phyloP scores from a whole-genome alignment of 257 asterid genomes.

The Nicotiana knightiana region DNA sequence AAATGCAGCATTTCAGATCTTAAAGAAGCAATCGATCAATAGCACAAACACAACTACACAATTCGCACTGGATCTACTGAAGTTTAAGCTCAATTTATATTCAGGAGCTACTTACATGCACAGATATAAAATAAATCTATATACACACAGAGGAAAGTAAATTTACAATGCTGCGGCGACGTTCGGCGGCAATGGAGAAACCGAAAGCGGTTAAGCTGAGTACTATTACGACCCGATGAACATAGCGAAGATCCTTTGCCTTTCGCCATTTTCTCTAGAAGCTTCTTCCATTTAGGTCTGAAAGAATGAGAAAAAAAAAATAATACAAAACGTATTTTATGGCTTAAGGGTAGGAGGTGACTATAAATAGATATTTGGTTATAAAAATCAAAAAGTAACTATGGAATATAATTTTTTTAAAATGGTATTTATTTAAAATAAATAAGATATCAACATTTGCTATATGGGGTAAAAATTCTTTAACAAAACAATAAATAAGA shows the following conservation, averaged over 20 bases:
- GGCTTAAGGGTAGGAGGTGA: no score
- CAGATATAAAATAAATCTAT: neutral
- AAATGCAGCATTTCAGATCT: no score
- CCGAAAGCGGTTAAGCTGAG: slow-evolving; percentile 85
- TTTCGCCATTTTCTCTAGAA: slow-evolving; percentile 30
- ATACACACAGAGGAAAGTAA: neutral
- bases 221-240: slow-evolving; percentile 68
- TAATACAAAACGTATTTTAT: no score
- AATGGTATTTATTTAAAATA: no score
- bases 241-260: slow-evolving; percentile 75
- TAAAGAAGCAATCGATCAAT: no score
- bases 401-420: no score
- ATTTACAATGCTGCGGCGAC: slow-evolving; percentile 75
- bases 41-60: neutral
- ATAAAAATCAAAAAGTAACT: no score
- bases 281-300: slow-evolving; percentile 12
- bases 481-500: no score
- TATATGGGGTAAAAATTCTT: no score
- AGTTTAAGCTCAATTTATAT: slow-evolving; percentile 5
- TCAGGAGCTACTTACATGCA: neutral
- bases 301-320: no score
- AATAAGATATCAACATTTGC: no score
- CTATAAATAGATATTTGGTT: no score
- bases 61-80: neutral
- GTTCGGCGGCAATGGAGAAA: slow-evolving; percentile 88